Conservation (phyloP, 495 filamentous ascomycete genomes). For the Bacidia rubella region DNA sequence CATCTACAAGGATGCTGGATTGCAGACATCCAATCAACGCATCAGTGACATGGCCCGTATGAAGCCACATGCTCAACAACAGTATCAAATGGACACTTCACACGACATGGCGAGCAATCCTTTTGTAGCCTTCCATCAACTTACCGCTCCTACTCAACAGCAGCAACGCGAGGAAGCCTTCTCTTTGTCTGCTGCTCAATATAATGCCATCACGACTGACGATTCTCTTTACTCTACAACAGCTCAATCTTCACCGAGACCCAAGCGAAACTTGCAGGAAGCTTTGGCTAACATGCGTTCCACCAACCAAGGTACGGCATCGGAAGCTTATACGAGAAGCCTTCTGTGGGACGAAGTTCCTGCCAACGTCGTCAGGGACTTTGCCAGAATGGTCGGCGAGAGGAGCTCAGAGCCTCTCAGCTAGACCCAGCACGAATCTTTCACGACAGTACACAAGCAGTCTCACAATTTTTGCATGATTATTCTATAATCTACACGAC, state of each 20-base stretch:
- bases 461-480: not conserved
- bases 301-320: conserved; percentile 49
- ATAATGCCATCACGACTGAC: conserved; percentile 65
- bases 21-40: conserved; percentile 20
- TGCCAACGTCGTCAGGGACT: conserved; percentile 79
- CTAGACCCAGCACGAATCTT: too few relatives aligned
- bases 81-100: conserved; percentile 34
- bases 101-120: conserved; percentile 45
- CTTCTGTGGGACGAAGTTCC: conserved; percentile 93
- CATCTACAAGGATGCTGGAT: conserved; percentile 69
- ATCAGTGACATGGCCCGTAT: conserved; percentile 18
- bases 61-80: conserved; percentile 24
- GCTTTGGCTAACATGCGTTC: conserved; percentile 67
- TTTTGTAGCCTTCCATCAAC: conserved; percentile 60
- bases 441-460: too few relatives aligned
- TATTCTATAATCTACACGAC: not conserved
- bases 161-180: conserved; percentile 87
- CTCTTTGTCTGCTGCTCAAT: conserved; percentile 71
- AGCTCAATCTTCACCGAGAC: conserved; percentile 31
- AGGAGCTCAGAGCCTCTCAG: conserved; percentile 11
- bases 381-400: conserved; percentile 73
- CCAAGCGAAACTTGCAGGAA: conserved; percentile 65
- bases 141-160: conserved; percentile 64
- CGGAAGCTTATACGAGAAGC: conserved; percentile 83
- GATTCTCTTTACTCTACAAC: conserved; percentile 30